These are phyloP conservation scores for Physcomitrium patens DNA, from an alignment of 225 moss, liverwort and hornwort genomes.

Conservation along the genomic window DNA sequence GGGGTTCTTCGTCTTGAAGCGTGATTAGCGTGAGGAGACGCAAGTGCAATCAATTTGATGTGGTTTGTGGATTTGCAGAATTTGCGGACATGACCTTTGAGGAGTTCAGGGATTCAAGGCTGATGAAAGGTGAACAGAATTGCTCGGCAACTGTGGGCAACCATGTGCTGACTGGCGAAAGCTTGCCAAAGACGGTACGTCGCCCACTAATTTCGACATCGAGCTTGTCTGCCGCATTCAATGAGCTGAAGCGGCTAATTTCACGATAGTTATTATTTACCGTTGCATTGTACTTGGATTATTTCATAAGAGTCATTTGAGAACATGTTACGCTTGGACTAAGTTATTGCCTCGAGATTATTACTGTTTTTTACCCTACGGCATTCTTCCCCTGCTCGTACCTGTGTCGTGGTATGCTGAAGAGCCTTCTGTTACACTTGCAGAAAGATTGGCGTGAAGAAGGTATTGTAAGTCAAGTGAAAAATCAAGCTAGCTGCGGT, in stretches of 20 bases:
- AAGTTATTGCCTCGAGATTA: background rate
- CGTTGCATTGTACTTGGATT: no score
- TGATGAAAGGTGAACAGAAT: conserved; percentile 75
- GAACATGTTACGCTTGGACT: no score
- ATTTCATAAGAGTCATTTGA: background rate
- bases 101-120: conserved; percentile 72
- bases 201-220: background rate
- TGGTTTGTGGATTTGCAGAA: conserved; percentile 48
- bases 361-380: no score
- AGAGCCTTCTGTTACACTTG: background rate
- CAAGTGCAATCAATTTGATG: conserved; percentile 11
- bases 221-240: background rate
- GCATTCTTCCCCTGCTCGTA: background rate
- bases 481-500: conserved; percentile 84
- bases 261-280: no score
- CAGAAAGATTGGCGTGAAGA: conserved; percentile 95
- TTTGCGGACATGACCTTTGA: conserved; percentile 87
- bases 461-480: conserved; percentile 87
- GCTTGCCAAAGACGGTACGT: conserved; percentile 66
- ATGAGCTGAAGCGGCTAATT: background rate
- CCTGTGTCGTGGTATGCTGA: background rate
- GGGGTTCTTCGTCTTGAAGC: background rate
- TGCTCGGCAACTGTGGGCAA: conserved; percentile 91
- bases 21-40: background rate
- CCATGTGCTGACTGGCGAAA: conserved; percentile 64